A percentile compares a stretch with the other conserved stretches of the same genome.
phyloP scores from a whole-genome alignment of 208 protist genomes.

The Leishmania tarentolae region DNA sequence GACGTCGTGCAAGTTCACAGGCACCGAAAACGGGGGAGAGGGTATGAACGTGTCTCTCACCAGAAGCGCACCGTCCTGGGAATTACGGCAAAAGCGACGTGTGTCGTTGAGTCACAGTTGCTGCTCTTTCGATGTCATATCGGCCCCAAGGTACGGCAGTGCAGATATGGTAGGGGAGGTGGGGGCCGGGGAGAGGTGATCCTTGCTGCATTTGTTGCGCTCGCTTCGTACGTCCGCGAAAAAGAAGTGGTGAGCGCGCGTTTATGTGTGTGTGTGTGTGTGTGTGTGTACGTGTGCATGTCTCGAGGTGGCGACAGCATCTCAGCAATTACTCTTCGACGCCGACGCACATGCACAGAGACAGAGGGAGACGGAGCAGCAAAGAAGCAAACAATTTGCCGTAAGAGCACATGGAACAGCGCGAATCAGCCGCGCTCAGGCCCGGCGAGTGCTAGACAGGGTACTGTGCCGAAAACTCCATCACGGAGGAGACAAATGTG shows the following conservation, averaged over 20 bases:
- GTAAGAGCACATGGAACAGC: not conserved
- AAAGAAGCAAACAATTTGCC: not conserved
- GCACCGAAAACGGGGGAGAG: not conserved
- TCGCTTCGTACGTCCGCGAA: not conserved
- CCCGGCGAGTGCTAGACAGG: not conserved
- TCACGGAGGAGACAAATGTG: slow-evolving; percentile 30
- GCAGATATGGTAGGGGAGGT: too few relatives aligned
- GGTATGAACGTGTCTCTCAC: not conserved
- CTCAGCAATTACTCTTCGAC: not conserved
- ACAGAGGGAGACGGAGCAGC: not conserved
- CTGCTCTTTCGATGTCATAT: not conserved
- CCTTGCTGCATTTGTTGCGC: not conserved
- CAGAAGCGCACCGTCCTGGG: not conserved
- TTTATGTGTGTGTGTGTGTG: not conserved
- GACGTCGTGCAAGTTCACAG: not conserved
- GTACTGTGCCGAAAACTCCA: slow-evolving; percentile 22
- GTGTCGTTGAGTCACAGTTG: not conserved
- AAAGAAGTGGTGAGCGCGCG: not conserved
- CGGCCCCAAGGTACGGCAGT: not conserved
- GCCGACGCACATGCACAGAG: not conserved
- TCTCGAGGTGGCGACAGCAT: not conserved
- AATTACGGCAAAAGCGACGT: not conserved
- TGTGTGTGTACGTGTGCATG: not conserved
- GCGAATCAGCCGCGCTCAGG: not conserved
- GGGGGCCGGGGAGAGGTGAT: not conserved